These are phyloP conservation scores for Xylariomycetidae sp. DNA, from an alignment of 2,329 filamentous ascomycete species.

Conservation along the genomic window DNA sequence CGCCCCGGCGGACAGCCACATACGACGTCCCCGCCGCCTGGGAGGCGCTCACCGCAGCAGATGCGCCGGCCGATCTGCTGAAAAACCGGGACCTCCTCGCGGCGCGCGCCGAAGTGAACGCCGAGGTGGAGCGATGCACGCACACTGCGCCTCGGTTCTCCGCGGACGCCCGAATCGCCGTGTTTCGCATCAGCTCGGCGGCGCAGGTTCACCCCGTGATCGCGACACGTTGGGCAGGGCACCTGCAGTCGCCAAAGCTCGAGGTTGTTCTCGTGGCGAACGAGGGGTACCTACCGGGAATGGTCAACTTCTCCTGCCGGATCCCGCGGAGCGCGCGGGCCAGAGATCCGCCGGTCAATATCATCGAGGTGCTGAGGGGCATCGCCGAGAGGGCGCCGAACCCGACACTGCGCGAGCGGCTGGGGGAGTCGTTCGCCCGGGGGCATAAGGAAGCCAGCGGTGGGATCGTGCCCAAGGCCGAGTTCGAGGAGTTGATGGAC, in stretches of 20 bases:
- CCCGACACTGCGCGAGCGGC: constrained; percentile 36
- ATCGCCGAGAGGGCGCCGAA: constrained; percentile 42
- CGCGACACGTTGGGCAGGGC: constrained; percentile 61
- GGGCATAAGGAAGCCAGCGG: constrained; percentile 66
- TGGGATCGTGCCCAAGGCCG: constrained; percentile 54
- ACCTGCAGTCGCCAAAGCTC: constrained; percentile 52
- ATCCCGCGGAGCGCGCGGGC: constrained; percentile 51
- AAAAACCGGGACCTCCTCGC: constrained; percentile 43
- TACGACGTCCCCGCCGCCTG: constrained; percentile 59
- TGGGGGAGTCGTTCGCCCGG: constrained; percentile 60
- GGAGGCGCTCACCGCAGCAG: constrained; percentile 49
- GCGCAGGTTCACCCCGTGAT: constrained; percentile 65
- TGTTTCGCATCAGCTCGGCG: constrained; percentile 55
- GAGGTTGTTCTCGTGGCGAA: constrained; percentile 65
- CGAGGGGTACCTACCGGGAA: constrained; percentile 56
- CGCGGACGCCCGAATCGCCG: constrained; percentile 55
- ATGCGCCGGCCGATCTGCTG: constrained; percentile 46
- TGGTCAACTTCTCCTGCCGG: constrained; percentile 65
- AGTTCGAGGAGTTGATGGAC: constrained; percentile 62
- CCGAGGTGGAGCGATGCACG: constrained; percentile 57
- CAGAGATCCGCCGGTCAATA: constrained; percentile 54
- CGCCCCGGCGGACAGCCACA: constrained; percentile 56
- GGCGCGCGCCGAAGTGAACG: constrained; percentile 54
- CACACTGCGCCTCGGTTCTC: constrained; percentile 61
- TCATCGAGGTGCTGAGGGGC: constrained; percentile 52